Conservation (phyloP, 2,329 filamentous ascomycete genomes). For the Diaporthe sp. region DNA sequence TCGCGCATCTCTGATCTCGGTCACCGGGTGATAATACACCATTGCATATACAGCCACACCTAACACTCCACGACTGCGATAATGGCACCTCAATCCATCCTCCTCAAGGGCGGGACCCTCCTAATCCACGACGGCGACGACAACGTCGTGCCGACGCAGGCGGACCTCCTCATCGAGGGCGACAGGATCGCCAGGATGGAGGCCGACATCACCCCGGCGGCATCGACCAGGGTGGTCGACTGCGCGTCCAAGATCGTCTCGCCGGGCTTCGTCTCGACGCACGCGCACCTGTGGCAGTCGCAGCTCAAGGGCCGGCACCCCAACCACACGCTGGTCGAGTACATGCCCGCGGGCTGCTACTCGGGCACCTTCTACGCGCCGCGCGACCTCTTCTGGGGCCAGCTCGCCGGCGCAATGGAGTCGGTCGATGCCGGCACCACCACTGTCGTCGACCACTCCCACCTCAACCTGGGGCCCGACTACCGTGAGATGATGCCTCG, state of each 20-base stretch:
- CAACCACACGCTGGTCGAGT: constrained; percentile 47
- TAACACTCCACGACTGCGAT: neutral
- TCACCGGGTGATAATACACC: neutral
- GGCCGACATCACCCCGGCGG: constrained; percentile 2
- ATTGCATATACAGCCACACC: neutral
- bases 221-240: constrained; percentile 52
- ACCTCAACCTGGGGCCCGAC: constrained; percentile 50
- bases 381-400: constrained; percentile 63
- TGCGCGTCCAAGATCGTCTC: constrained; percentile 56
- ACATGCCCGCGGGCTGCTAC: constrained; percentile 53
- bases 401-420: constrained; percentile 57
- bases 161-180: constrained; percentile 39
- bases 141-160: constrained; percentile 20
- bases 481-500: constrained; percentile 42
- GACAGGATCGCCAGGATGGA: constrained; percentile 31
- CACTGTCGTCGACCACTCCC: constrained; percentile 56
- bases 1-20: neutral
- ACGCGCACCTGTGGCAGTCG: constrained; percentile 62
- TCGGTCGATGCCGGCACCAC: constrained; percentile 59
- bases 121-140: constrained; percentile 36
- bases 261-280: constrained; percentile 60
- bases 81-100: constrained; percentile 33
- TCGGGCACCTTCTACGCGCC: constrained; percentile 52
- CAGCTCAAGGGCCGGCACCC: constrained; percentile 48
- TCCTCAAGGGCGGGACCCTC: constrained; percentile 37